Conservation (phyloP, 305 asterid species). For the Solanum chacoense region DNA sequence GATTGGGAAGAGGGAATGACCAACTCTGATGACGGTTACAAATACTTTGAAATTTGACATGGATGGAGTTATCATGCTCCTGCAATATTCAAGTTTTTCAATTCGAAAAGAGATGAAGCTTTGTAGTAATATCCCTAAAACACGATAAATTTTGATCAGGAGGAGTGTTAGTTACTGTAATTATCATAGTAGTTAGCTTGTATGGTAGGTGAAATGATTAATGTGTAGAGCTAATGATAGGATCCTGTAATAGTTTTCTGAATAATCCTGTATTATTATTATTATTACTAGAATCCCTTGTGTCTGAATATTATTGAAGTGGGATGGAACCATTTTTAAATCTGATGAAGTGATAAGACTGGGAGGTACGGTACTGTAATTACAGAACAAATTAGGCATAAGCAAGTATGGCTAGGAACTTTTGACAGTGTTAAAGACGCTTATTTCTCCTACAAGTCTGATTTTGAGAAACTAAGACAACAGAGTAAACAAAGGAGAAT, state of each 20-base stretch:
- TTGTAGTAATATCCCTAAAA: neutral
- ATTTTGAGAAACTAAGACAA: neutral
- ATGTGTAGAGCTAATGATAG: neutral
- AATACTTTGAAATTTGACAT: conserved; percentile 62
- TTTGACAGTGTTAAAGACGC: neutral
- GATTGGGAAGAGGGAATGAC: conserved; percentile 99
- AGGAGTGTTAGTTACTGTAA: neutral
- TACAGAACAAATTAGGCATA: neutral
- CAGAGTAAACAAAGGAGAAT: neutral
- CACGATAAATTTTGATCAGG: neutral
- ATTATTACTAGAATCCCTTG: neutral
- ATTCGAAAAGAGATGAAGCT: neutral
- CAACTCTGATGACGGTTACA: conserved; percentile 61
- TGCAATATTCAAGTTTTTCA: neutral
- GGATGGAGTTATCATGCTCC: neutral
- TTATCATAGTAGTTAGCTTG: neutral
- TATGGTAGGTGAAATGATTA: neutral
- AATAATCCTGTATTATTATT: neutral
- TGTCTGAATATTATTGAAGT: neutral
- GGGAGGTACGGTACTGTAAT: neutral
- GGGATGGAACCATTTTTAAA: neutral
- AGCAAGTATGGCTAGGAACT: neutral
- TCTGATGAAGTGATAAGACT: neutral
- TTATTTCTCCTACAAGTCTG: neutral
- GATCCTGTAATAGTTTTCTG: neutral